phyloP scores from a whole-genome alignment of 345 rosid genomes.

The Brassica carinata region DNA sequence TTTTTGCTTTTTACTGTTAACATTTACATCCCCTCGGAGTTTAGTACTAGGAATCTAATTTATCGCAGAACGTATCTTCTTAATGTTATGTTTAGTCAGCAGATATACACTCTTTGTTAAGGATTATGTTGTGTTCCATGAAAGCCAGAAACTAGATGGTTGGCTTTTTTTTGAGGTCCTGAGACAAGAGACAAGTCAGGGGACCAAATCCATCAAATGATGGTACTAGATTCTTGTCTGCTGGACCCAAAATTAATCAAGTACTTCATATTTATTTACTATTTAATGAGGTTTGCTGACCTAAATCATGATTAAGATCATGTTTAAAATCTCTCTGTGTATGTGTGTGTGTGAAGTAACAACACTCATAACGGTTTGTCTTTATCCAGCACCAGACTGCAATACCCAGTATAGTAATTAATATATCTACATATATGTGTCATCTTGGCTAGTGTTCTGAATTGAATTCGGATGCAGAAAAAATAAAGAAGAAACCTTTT shows the following conservation, averaged over 20 bases:
- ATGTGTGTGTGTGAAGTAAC: conserved; percentile 4
- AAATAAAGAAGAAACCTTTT: too few species aligned
- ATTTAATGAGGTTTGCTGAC: conserved; percentile 14
- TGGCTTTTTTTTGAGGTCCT: neutral
- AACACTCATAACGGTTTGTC: conserved; percentile 16
- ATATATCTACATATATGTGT: neutral
- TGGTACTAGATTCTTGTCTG: conserved; percentile 27
- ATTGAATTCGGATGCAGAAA: too few species aligned
- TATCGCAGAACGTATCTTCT: neutral
- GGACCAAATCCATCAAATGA: conserved; percentile 1
- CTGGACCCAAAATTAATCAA: conserved; percentile 1
- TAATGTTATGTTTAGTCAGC: conserved; percentile 14
- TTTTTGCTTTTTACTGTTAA: conserved; percentile 10
- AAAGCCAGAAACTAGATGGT: conserved; percentile 22
- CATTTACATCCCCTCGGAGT: neutral
- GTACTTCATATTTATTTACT: conserved; percentile 7
- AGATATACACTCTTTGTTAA: neutral
- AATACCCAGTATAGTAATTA: conserved; percentile 2
- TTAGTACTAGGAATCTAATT: neutral
- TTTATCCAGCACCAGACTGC: conserved; percentile 9
- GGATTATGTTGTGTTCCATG: conserved; percentile 16
- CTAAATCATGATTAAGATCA: neutral
- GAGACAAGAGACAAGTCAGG: conserved; percentile 2
- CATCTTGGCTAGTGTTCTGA: too few species aligned
- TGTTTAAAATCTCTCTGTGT: neutral